Base-by-base conservation (phyloP, 2,329 filamentous ascomycete genomes). In the Fusarium lyarnte region DNA sequence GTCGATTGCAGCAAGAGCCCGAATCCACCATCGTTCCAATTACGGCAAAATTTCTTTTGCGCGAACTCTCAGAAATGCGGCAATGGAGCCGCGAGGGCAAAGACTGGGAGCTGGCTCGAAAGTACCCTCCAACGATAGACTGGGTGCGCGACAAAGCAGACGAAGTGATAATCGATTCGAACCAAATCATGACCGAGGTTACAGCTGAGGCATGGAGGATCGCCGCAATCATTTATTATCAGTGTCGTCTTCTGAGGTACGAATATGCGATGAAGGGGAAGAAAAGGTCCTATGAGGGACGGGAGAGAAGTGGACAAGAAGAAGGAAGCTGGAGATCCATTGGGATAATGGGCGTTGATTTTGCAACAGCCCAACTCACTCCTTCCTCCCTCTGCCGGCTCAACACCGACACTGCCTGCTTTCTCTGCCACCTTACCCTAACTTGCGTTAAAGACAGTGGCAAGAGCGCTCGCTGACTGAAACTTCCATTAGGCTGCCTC, bases 161-260 rank as follows among this genome's bases (percentile, higher is more conserved):
- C 13, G 71, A 63, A 12, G 79, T 72, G 39, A 46, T 75, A 2
- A 79, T 82, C 23, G 55, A 74, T 25, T 74, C 75, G 6, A 69
- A 78, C n/a, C 49, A 76, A 12, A 74, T 76, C 13, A 84, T 84
- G 83, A 84, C 82, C 1, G 78, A 81, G 38, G 79, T 82, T 14
- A 83, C 82, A 9, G 82, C 82, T 2, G 83, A 84, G 67, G 80
- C 82, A 14, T 84, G 83, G 82, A 80, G 83, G 52, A 63, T 84
- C 41, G 80, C 82, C 8, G 81, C 78, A 9, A 78, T 84, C 12
- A 75, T 84, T 12, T 84, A 84, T 64, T 61, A 81, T 14, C 81
- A 83, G 59, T 84, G 82, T 43, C 81, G 82, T 27, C 77, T 82
- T 19, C 57, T 81, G 45, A 80, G 82, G 82, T 83, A 70, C n/a